phyloP scores from a whole-genome alignment of 768 basidiomycete genomes.

The Tricholoma hemisulphureum region DNA sequence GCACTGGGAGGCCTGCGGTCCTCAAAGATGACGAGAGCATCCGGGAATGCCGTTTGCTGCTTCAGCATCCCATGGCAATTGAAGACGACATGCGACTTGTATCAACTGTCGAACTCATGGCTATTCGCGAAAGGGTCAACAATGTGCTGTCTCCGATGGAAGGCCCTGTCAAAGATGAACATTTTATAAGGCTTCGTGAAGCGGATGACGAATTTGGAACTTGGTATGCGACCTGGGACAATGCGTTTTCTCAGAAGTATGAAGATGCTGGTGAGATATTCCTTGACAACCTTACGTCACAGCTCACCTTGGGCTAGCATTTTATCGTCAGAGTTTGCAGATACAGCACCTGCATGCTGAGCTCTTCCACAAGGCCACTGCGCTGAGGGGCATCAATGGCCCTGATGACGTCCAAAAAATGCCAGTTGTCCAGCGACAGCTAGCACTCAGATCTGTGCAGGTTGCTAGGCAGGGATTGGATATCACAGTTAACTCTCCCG shows the following conservation, averaged over 20 bases:
- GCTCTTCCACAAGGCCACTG: slow-evolving; percentile 81
- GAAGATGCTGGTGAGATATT: slow-evolving; percentile 66
- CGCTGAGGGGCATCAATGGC: slow-evolving; percentile 77
- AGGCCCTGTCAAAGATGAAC: slow-evolving; percentile 66
- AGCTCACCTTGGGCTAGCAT: slow-evolving; percentile 44
- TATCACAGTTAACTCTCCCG: slow-evolving; percentile 78
- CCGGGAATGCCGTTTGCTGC: slow-evolving; percentile 69
- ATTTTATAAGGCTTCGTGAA: slow-evolving; percentile 66
- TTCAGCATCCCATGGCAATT: slow-evolving; percentile 85
- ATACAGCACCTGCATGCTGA: slow-evolving; percentile 88
- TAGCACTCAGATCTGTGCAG: slow-evolving; percentile 80
- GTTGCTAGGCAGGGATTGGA: slow-evolving; percentile 80
- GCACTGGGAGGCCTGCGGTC: slow-evolving; percentile 90
- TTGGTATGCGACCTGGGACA: slow-evolving; percentile 84
- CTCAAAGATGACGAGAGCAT: slow-evolving; percentile 93
- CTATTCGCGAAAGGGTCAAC: slow-evolving; percentile 81
- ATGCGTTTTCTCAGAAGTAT: slow-evolving; percentile 76
- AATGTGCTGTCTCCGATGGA: slow-evolving; percentile 81
- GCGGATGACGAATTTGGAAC: slow-evolving; percentile 76
- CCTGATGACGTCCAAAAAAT: slow-evolving; percentile 86
- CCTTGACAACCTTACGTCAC: neutral
- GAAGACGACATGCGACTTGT: slow-evolving; percentile 94
- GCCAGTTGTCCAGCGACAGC: slow-evolving; percentile 70
- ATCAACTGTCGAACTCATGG: slow-evolving; percentile 91
- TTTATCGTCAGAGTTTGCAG: slow-evolving; percentile 85